These are phyloP conservation scores for Rhizoclosmatium sp. DNA, from an alignment of 192 early-diverging fungal genomes.

Conservation along the genomic window DNA sequence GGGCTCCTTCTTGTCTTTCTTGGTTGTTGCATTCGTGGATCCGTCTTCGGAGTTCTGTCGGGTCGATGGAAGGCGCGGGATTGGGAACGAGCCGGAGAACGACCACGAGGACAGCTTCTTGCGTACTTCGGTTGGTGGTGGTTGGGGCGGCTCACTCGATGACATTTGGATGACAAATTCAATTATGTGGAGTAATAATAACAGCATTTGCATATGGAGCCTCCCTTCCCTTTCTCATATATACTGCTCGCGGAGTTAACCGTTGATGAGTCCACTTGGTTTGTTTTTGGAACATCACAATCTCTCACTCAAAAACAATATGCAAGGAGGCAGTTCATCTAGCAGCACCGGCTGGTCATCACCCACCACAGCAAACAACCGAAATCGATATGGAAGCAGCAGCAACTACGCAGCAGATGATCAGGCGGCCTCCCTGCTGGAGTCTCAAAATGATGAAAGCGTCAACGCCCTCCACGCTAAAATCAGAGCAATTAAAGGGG, in stretches of 20 bases:
- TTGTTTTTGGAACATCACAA: too few relatives aligned
- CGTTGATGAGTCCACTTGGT: too few relatives aligned
- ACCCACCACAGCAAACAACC: constrained; percentile 3
- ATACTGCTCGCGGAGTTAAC: too few relatives aligned
- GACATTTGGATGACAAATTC: too few relatives aligned
- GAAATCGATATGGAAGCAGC: constrained; percentile 2
- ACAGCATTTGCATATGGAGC: too few relatives aligned
- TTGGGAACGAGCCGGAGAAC: too few relatives aligned
- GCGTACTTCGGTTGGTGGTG: too few relatives aligned
- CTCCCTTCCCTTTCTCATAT: too few relatives aligned
- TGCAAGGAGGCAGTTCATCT: background rate
- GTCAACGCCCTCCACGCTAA: constrained; percentile 36
- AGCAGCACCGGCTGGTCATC: background rate
- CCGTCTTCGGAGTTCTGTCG: background rate
- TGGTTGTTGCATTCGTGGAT: background rate
- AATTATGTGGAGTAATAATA: too few relatives aligned
- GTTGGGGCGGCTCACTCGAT: too few relatives aligned
- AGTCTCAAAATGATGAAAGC: constrained; percentile 32
- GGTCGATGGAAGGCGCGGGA: background rate
- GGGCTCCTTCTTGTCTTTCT: too few relatives aligned
- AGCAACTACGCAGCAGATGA: background rate
- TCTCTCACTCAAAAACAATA: background rate
- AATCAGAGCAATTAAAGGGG: constrained; percentile 38
- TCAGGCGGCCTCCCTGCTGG: constrained; percentile 37
- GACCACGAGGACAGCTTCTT: too few relatives aligned